phyloP scores from a whole-genome alignment of 2,329 filamentous ascomycete genomes.

The Fusarium sp. region DNA sequence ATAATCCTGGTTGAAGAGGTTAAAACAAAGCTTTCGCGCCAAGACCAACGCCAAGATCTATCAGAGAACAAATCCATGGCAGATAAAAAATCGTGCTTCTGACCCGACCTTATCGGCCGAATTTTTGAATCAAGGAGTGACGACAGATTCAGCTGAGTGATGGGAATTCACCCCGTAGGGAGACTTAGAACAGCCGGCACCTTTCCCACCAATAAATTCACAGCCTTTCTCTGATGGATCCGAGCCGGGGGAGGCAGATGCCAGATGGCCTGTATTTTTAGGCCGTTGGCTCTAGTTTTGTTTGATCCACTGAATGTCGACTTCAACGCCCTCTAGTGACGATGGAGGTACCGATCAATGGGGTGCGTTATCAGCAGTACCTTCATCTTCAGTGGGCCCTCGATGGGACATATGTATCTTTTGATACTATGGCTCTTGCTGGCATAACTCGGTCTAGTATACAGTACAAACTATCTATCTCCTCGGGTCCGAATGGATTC shows the following conservation, averaged over 20 bases:
- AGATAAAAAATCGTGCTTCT: constrained; percentile 20
- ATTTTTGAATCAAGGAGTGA: constrained; percentile 13
- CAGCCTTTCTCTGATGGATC: neutral
- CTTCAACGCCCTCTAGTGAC: too few species aligned
- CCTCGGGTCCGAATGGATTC: neutral
- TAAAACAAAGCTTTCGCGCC: constrained; percentile 45
- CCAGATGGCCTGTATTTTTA: too few species aligned
- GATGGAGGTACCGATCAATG: too few species aligned
- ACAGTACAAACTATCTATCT: too few species aligned
- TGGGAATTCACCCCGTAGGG: neutral
- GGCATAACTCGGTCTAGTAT: too few species aligned
- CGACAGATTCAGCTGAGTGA: constrained; percentile 6
- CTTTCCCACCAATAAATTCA: constrained; percentile 36
- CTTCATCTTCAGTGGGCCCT: too few species aligned
- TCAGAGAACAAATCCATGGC: constrained; percentile 20
- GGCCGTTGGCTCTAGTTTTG: too few species aligned
- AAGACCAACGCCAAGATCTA: constrained; percentile 44
- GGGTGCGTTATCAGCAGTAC: too few species aligned
- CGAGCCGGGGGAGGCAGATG: too few species aligned
- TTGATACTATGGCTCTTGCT: too few species aligned
- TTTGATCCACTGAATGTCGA: too few species aligned
- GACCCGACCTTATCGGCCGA: constrained; percentile 40
- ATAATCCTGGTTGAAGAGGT: constrained; percentile 34
- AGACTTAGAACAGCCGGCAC: constrained; percentile 11
- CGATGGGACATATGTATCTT: too few species aligned